Evolutionary conservation across 305 asterid species (phyloP), one percentile per base, ranked within the genome.

Genomic region (Fraxinus nigra): DNA sequence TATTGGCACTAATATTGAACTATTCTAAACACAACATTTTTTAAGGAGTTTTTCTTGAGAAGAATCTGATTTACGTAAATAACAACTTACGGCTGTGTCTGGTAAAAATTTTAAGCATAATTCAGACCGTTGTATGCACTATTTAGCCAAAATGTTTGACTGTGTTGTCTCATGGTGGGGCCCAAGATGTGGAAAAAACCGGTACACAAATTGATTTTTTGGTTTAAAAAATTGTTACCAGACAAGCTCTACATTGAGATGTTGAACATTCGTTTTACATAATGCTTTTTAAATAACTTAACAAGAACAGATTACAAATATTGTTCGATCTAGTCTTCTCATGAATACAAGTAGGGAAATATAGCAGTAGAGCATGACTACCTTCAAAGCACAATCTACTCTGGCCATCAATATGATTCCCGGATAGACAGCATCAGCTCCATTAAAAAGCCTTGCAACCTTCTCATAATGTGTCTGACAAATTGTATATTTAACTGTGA

Each of bases 301-400:
- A 16, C 43, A 70, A n/a, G 9, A 70, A 22, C 38, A 69, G 75
- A 16, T 69, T 30, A 30, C 40, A 69, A 13, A 69, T 69, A 32
- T 30, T 32, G 33, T 69, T 30, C 22, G 32, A 16, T 28, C 40
- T 30, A 69, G 10, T 28, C 40, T 28, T 20, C n/a, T 30, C 75
- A 69, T 69, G 20, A 69, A 30, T 26, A 69, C 22, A 69, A 32
- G 35, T 28, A 28, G 37, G 75, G 43, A 32, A 69, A n/a, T 33
- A 32, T 32, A 70, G 76, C 43, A 70, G 38, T 67, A 67, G 13
- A 28, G 74, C 74, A 67, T 28, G 74, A 67, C 37, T 89, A 94
- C 98, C 98, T 90, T 87, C 78, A 37, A 34, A 77, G 98, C 98
- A 81, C 98, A 94, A 83, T 94, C 98, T 69, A 94, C 98, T 87